Evolutionary conservation across 2,329 filamentous ascomycete genomes (phyloP).

Genomic region (Colletotrichum zoysiae): DNA sequence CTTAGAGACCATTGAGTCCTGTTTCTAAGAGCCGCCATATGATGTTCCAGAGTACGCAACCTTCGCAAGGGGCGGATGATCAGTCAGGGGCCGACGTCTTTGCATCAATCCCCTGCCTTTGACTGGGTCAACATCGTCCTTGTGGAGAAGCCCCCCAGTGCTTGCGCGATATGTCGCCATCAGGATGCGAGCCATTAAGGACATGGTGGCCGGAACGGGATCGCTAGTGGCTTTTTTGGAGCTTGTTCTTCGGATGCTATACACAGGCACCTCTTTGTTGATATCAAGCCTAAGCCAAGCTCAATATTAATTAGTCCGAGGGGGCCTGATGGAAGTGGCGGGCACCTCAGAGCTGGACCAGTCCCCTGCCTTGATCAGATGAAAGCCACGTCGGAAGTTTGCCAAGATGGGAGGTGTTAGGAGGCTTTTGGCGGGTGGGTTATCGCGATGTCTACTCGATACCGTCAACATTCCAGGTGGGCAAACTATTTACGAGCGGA

Average conservation of each 20-base stretch:
- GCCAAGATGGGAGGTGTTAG: slow-evolving; percentile 5
- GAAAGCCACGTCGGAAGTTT: slow-evolving; percentile 14
- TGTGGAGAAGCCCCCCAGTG: not conserved
- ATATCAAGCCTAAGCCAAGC: slow-evolving; percentile 1
- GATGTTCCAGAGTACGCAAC: slow-evolving; percentile 21
- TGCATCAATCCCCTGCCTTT: not conserved
- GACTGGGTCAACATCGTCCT: not conserved
- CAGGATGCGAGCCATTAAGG: slow-evolving; percentile 20
- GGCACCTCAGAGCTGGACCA: slow-evolving; percentile 12
- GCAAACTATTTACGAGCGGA: slow-evolving; percentile 11
- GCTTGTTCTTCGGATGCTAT: not conserved
- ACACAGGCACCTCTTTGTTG: slow-evolving; percentile 17
- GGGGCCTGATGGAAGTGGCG: not conserved
- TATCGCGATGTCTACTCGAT: not conserved
- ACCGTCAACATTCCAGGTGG: not conserved
- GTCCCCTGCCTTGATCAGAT: not conserved
- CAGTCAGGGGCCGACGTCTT: slow-evolving; percentile 7
- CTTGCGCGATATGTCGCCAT: slow-evolving; percentile 31
- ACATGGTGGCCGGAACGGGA: slow-evolving; percentile 18
- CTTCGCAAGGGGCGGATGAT: slow-evolving; percentile 8
- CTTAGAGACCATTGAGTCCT: slow-evolving; percentile 4
- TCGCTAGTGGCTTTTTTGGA: slow-evolving; percentile 5
- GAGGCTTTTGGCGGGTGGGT: not conserved
- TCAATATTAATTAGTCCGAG: not conserved
- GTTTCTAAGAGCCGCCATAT: not conserved